A percentile compares a stretch with the other conserved stretches of the same genome.
phyloP scores from a whole-genome alignment of 2,329 filamentous ascomycete genomes.

The Penicillium sp. region DNA sequence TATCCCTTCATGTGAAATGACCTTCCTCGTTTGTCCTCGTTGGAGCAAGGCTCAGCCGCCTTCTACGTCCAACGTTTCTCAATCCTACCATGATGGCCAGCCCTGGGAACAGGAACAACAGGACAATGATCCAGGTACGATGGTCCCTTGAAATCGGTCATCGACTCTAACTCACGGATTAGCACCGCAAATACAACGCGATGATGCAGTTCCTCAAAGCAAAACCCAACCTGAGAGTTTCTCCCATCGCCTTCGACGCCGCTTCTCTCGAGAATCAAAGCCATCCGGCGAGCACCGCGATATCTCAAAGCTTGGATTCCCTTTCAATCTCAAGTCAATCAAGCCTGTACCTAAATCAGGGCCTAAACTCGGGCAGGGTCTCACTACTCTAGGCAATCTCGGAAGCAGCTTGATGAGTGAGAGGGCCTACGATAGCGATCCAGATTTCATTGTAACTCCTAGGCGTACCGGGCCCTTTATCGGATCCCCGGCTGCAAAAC shows the following conservation, averaged over 20 bases:
- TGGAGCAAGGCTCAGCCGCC: constrained; percentile 24
- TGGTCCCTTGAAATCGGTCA: neutral
- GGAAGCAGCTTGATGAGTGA: constrained; percentile 44
- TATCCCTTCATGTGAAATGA: constrained; percentile 20
- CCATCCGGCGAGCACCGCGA: constrained; percentile 20
- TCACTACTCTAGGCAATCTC: constrained; percentile 23
- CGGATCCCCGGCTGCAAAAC: constrained; percentile 11
- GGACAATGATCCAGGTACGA: constrained; percentile 16
- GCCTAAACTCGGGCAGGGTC: neutral
- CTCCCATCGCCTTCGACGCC: constrained; percentile 35
- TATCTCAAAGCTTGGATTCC: constrained; percentile 20
- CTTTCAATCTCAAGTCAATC: constrained; percentile 23
- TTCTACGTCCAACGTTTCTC: constrained; percentile 19
- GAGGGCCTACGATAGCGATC: constrained; percentile 48
- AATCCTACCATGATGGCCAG: constrained; percentile 16
- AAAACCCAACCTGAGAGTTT: constrained; percentile 27
- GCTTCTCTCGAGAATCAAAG: constrained; percentile 38
- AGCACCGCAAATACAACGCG: neutral
- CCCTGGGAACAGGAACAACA: constrained; percentile 3
- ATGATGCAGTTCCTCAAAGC: constrained; percentile 8
- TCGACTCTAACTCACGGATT: too few relatives aligned
- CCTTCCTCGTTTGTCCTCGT: constrained; percentile 31
- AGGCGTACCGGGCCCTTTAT: constrained; percentile 20
- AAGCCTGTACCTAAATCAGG: constrained; percentile 12
- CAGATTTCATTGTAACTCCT: constrained; percentile 42